Conservation (phyloP, 306 rosid species). For the Gastrolobium bilobum region DNA sequence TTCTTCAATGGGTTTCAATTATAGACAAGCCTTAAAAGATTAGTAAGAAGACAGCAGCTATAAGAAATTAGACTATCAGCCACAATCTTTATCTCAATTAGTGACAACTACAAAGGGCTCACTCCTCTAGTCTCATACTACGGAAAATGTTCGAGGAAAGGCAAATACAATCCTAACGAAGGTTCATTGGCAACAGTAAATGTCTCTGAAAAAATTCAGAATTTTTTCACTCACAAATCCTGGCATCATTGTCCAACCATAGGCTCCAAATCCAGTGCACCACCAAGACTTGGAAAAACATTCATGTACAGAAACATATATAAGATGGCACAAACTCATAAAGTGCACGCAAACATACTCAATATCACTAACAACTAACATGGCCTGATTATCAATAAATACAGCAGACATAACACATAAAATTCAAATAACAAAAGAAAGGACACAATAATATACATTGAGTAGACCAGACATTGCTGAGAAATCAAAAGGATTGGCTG, state of each 20-base stretch:
- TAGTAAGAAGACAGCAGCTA: constrained; percentile 10
- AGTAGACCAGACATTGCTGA: constrained; percentile 93
- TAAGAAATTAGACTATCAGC: constrained; percentile 12
- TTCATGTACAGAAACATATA: constrained; percentile 19
- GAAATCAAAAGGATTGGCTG: constrained; percentile 90
- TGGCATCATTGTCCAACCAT: constrained; percentile 29
- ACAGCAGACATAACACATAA: constrained; percentile 2
- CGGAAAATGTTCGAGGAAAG: constrained; percentile 27
- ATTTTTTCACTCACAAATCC: constrained; percentile 3
- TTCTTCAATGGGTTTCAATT: constrained; percentile 4
- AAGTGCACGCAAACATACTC: constrained; percentile 31
- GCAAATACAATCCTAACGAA: neutral
- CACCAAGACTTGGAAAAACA: constrained; percentile 28
- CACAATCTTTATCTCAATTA: constrained; percentile 35
- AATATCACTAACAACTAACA: constrained; percentile 41
- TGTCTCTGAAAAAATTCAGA: neutral
- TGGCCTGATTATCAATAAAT: neutral
- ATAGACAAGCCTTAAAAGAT: constrained; percentile 4
- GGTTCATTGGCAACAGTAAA: constrained; percentile 20
- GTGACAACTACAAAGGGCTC: constrained; percentile 17
- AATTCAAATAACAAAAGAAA: constrained; percentile 18
- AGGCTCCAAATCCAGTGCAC: constrained; percentile 30
- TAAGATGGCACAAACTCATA: neutral
- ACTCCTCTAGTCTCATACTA: constrained; percentile 6
- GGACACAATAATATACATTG: constrained; percentile 65